A percentile compares a stretch with the other conserved stretches of the same genome.
phyloP scores from a whole-genome alignment of 768 basidiomycete species.

The Pulveroboletus ravenelii region DNA sequence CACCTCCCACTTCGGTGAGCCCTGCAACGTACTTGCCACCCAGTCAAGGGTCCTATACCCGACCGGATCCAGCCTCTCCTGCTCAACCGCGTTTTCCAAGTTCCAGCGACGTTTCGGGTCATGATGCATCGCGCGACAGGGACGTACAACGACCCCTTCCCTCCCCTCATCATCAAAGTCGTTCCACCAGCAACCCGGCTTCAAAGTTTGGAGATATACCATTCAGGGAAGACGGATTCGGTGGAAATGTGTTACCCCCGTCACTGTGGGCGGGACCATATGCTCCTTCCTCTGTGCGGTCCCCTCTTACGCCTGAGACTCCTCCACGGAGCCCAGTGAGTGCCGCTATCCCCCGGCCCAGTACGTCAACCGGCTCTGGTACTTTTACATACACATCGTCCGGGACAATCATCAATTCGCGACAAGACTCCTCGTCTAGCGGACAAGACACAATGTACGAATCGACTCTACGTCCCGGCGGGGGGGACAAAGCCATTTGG shows the following conservation, averaged over 20 bases:
- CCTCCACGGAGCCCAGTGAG: constrained; percentile 65
- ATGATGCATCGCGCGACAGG: constrained; percentile 25
- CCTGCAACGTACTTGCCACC: constrained; percentile 37
- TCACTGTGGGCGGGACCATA: constrained; percentile 30
- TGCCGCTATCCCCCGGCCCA: constrained; percentile 41
- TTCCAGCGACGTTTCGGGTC: constrained; percentile 11
- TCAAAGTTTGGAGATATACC: constrained; percentile 32
- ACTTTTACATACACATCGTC: constrained; percentile 25
- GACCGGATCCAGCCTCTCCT: constrained; percentile 56
- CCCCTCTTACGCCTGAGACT: constrained; percentile 40
- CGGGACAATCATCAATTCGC: constrained; percentile 24
- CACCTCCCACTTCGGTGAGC: constrained; percentile 16
- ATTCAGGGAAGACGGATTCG: constrained; percentile 27
- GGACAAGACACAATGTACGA: constrained; percentile 32
- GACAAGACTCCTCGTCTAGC: constrained; percentile 24
- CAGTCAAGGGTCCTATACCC: constrained; percentile 52
- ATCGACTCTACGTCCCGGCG: constrained; percentile 31
- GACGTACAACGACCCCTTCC: constrained; percentile 28
- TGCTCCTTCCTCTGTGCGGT: constrained; percentile 14
- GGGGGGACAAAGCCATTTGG: constrained; percentile 29
- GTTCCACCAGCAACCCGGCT: constrained; percentile 24
- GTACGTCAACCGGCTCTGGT: constrained; percentile 31
- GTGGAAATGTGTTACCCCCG: constrained; percentile 20
- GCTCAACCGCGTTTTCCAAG: constrained; percentile 29
- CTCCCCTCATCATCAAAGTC: constrained; percentile 21